Percentiles rank a stretch among this genome's conserved stretches.
phyloP scores from a whole-genome alignment of 352 stramenopile genomes.

The Plasmopara viticola region DNA sequence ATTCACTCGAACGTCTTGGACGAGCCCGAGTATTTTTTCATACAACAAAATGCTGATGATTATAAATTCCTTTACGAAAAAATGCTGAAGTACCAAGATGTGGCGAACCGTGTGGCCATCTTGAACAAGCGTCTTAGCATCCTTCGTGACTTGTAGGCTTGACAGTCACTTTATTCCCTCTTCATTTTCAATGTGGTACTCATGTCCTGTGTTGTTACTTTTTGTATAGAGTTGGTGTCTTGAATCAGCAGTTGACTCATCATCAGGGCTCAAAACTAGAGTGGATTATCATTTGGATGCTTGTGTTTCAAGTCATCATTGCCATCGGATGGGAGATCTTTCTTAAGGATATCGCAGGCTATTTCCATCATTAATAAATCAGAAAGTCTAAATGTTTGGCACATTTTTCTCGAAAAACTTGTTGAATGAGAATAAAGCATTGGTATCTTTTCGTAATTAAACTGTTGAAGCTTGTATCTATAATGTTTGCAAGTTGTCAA shows the following conservation, averaged over 20 bases:
- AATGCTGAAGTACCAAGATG: conserved; percentile 89
- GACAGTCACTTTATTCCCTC: not conserved
- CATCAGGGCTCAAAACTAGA: conserved; percentile 87
- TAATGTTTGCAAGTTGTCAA: not conserved
- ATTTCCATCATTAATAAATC: conserved; percentile 33
- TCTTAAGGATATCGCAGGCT: conserved; percentile 76
- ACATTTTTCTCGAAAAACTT: not conserved
- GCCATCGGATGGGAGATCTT: conserved; percentile 77
- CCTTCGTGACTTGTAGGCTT: conserved; percentile 81
- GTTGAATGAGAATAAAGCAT: no score
- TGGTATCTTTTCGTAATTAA: not conserved
- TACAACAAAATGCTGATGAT: conserved; percentile 81
- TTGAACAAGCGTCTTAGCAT: conserved; percentile 93
- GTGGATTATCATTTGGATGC: conserved; percentile 93
- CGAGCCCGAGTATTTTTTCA: conserved; percentile 85
- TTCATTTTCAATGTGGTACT: conserved; percentile 3
- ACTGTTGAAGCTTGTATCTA: not conserved
- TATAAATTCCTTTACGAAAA: conserved; percentile 89
- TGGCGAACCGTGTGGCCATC: conserved; percentile 86
- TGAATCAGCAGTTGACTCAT: conserved; percentile 86
- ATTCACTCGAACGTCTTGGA: conserved; percentile 92
- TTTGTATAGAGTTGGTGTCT: conserved; percentile 70
- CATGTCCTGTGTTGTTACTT: conserved; percentile 7
- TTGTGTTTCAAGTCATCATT: conserved; percentile 85
- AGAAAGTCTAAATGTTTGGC: not conserved